phyloP scores from a whole-genome alignment of 2,329 filamentous ascomycete genomes.

The Fusarium sp. region DNA sequence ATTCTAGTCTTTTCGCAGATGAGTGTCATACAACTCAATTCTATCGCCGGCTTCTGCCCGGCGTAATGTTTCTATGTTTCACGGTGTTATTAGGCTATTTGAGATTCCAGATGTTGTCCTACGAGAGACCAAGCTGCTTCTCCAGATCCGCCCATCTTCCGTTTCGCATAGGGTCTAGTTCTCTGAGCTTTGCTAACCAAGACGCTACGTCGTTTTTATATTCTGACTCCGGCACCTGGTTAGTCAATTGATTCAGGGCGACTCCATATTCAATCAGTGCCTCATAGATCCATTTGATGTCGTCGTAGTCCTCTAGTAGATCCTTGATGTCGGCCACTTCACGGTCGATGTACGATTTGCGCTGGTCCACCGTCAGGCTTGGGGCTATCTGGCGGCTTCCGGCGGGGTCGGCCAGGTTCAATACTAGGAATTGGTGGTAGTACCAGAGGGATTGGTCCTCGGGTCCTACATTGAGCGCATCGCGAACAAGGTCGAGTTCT shows the following conservation, averaged over 20 bases:
- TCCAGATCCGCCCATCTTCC: constrained; percentile 82
- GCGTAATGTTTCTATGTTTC: not conserved
- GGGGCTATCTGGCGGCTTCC: constrained; percentile 71
- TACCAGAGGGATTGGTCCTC: constrained; percentile 98
- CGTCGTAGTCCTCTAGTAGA: constrained; percentile 68
- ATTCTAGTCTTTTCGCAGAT: not conserved
- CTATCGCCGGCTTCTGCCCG: not conserved
- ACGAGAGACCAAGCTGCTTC: constrained; percentile 49
- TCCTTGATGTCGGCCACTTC: constrained; percentile 82
- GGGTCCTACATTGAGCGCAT: constrained; percentile 87
- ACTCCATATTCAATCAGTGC: constrained; percentile 81
- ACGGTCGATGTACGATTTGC: constrained; percentile 71
- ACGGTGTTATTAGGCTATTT: not conserved
- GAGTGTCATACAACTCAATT: not conserved
- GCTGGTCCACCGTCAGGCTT: constrained; percentile 70
- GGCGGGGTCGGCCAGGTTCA: constrained; percentile 68
- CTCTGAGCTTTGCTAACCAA: constrained; percentile 75
- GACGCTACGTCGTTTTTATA: constrained; percentile 60
- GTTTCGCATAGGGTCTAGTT: constrained; percentile 78
- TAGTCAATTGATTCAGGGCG: constrained; percentile 65
- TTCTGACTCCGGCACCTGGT: constrained; percentile 51
- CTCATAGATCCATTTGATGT: constrained; percentile 88
- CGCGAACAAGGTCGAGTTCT: constrained; percentile 82
- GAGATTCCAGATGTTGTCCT: not conserved
- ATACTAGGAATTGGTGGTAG: constrained; percentile 90